Evolutionary conservation across 169 alveolate species (phyloP).

Genomic region (Cryptosporidium ryanae): DNA sequence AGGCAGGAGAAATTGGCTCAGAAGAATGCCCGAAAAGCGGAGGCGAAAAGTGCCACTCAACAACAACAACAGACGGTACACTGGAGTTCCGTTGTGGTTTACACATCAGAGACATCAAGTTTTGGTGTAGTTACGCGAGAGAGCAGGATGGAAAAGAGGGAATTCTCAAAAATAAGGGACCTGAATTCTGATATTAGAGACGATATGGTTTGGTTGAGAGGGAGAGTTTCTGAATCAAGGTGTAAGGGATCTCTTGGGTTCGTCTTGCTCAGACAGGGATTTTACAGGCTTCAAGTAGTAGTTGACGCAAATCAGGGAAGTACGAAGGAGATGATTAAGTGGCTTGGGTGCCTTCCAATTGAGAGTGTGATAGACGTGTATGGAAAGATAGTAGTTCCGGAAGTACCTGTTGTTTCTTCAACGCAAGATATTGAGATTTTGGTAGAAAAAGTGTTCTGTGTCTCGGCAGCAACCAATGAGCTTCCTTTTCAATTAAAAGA

Average conservation of each 20-base stretch:
- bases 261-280: conserved; percentile 82
- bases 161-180: conserved; percentile 21
- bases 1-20: conserved; percentile 32
- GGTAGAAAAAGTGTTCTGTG: conserved; percentile 88
- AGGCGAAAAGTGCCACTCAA: conserved; percentile 23
- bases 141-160: conserved; percentile 1
- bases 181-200: conserved; percentile 24
- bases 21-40: conserved; percentile 52
- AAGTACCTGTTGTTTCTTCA: conserved; percentile 89
- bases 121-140: conserved; percentile 44
- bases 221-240: conserved; percentile 84
- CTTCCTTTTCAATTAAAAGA: conserved; percentile 97
- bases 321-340: conserved; percentile 89
- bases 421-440: conserved; percentile 92
- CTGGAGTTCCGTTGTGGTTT: conserved; percentile 56
- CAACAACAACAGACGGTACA: conserved; percentile 6
- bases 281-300: conserved; percentile 83
- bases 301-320: conserved; percentile 81
- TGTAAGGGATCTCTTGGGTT: conserved; percentile 86
- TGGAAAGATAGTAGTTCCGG: conserved; percentile 92
- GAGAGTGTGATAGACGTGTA: conserved; percentile 95
- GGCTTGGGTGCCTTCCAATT: conserved; percentile 84
- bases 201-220: conserved; percentile 84
- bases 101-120: neutral
- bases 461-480: conserved; percentile 86